Base-by-base conservation (phyloP, 2,329 filamentous ascomycete species). In the Aureobasidium sp. region DNA sequence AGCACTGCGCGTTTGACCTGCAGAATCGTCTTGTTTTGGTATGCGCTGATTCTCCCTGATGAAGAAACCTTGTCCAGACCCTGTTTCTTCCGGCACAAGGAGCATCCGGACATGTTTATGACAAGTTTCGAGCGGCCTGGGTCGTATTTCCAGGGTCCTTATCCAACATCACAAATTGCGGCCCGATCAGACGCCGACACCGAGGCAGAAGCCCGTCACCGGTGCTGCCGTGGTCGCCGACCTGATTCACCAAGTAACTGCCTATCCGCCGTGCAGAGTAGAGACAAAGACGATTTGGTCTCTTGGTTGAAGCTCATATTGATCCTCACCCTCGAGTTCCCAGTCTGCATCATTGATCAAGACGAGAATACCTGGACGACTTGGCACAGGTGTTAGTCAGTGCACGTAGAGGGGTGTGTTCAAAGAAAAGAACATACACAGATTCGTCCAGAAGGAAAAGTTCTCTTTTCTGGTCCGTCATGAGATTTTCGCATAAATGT, bases 271-370 rank as follows among this genome's bases (percentile, higher is more conserved):
- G 74, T 99, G 94, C 64, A 99, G 80, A 19, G 94, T 99, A 64
- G 92, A 97, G 65, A 99, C 92, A 76, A 99, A 99, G 67, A 97
- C 80, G 68, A 99, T 89, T 71, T 89, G 93, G 77, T 99, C 94
- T 63, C 86, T 83, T 64, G 80, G 76, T 75, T 93, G 86, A 62
- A 99, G 77, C 75, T 91, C 87, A 72, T 97, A 97, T 67, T 85
- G 82, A 72, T 94, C 91, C 76, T 97, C 93, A 19, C 92, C 94
- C 76, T 97, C 94, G 14, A 99, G 83, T 75, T 97, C 94, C 94
- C 94, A 99, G 74, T 99, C 94, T 29, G 91, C 90, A 69, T 99
- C 94, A 72, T 99, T 99, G 74, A 99, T 96, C 62, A 99, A 81
- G 31, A 97, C 93, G 47, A 99, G 83, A 73, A 99, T 96, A 2